Evolutionary conservation across 2,329 filamentous ascomycete genomes (phyloP).

Genomic region (Phialocephala subalpina): DNA sequence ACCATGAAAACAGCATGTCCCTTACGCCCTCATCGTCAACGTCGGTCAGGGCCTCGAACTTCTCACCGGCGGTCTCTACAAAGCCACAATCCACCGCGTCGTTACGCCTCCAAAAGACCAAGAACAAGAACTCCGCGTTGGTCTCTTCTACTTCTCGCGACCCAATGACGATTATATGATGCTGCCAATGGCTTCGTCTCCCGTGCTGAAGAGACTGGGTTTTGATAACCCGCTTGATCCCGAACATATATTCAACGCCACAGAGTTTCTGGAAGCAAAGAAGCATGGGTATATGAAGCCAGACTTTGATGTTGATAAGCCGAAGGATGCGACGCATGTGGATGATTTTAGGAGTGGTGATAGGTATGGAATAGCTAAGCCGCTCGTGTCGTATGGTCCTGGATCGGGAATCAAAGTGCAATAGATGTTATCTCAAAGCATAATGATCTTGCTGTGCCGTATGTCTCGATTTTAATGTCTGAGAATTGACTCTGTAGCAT

Average conservation of each 20-base stretch:
- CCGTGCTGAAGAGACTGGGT: neutral
- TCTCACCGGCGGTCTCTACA: constrained; percentile 2
- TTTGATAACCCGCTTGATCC: neutral
- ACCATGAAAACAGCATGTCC: neutral
- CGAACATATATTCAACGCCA: neutral
- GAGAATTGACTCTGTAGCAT: neutral
- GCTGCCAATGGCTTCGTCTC: neutral
- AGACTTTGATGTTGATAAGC: neutral
- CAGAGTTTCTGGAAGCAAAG: neutral
- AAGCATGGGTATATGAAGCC: neutral
- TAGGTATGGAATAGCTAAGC: neutral
- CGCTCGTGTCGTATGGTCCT: neutral
- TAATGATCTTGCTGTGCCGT: too few relatives aligned
- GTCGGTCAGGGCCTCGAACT: neutral
- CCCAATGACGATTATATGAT: neutral
- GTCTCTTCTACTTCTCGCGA: neutral
- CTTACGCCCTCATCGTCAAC: constrained; percentile 3
- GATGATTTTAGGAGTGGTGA: constrained; percentile 2
- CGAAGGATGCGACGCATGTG: neutral
- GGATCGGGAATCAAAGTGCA: neutral
- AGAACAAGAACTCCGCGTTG: neutral
- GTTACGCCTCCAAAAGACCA: neutral
- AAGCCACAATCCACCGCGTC: constrained; percentile 1
- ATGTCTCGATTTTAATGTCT: too few relatives aligned
- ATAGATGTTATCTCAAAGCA: too few relatives aligned